Conservation (phyloP, 192 early-diverging fungal species). For the Coemansia sp. region DNA sequence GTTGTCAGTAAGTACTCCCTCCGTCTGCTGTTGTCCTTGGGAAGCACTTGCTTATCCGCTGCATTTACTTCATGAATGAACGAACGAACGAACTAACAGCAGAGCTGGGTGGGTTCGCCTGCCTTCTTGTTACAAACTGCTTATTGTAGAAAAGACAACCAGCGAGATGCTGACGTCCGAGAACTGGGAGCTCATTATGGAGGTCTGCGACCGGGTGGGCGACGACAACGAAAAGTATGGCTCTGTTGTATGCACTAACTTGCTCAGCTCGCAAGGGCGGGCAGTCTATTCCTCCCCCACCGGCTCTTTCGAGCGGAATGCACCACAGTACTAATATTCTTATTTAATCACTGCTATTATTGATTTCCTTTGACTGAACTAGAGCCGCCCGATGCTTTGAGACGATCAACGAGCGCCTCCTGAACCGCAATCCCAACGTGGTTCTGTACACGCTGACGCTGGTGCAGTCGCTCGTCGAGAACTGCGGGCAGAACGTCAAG, state of each 20-base stretch:
- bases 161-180: conserved; percentile 90
- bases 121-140: background rate
- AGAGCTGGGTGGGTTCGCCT: background rate
- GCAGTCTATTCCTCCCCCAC: too few relatives aligned
- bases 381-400: conserved; percentile 71
- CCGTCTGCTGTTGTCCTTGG: background rate
- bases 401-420: conserved; percentile 70
- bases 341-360: background rate
- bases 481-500: conserved; percentile 77
- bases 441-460: conserved; percentile 73
- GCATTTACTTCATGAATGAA: background rate
- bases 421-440: conserved; percentile 81
- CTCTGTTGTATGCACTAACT: background rate
- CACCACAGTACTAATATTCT: background rate
- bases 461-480: conserved; percentile 88
- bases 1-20: conserved; percentile 46
- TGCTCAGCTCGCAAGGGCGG: background rate
- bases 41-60: too few relatives aligned
- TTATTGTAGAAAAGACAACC: conserved; percentile 72
- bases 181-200: conserved; percentile 86
- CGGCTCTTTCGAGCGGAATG: too few relatives aligned
- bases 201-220: conserved; percentile 70
- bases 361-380: conserved; percentile 1
- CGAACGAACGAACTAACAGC: background rate
- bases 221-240: conserved; percentile 41